Evolutionary conservation across 495 filamentous ascomycete genomes (phyloP).

Genomic region (Trypethelium eluteriae): DNA sequence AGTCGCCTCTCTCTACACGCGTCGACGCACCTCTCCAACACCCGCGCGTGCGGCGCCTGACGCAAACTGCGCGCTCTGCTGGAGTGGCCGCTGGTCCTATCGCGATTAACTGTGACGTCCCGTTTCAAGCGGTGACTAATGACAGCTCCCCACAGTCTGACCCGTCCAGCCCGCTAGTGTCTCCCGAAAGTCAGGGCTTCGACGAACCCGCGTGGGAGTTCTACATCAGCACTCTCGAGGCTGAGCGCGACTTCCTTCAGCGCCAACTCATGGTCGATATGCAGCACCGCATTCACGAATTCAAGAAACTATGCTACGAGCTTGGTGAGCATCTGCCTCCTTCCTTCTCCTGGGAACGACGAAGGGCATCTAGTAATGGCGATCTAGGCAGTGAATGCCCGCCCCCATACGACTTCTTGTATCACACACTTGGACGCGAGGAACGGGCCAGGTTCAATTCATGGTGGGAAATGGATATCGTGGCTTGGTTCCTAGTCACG

Average conservation of each 20-base stretch:
- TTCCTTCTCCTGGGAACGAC: background rate
- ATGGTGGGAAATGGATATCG: conserved; percentile 10
- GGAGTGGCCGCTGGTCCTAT: background rate
- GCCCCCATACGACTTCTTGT: background rate
- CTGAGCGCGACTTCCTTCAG: background rate
- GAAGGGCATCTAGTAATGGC: background rate
- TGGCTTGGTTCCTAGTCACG: background rate
- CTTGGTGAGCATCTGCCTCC: conserved; percentile 18
- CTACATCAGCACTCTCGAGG: conserved; percentile 14
- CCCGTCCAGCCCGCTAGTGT: background rate
- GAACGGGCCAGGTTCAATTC: background rate
- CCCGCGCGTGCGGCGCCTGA: background rate
- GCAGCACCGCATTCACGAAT: background rate
- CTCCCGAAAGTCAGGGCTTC: background rate
- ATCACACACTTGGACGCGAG: background rate
- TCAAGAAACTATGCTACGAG: conserved; percentile 6
- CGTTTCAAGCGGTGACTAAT: background rate
- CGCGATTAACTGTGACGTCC: too few relatives aligned
- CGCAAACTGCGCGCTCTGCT: background rate
- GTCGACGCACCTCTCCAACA: background rate
- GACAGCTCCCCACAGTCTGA: background rate
- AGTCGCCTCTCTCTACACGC: background rate
- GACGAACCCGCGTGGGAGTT: conserved; percentile 18
- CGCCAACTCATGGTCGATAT: background rate
- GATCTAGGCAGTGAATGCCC: background rate